A percentile compares a stretch with the other conserved stretches of the same genome.
Conservation (phyloP, 345 rosid species). For the Erodium maritimum region DNA sequence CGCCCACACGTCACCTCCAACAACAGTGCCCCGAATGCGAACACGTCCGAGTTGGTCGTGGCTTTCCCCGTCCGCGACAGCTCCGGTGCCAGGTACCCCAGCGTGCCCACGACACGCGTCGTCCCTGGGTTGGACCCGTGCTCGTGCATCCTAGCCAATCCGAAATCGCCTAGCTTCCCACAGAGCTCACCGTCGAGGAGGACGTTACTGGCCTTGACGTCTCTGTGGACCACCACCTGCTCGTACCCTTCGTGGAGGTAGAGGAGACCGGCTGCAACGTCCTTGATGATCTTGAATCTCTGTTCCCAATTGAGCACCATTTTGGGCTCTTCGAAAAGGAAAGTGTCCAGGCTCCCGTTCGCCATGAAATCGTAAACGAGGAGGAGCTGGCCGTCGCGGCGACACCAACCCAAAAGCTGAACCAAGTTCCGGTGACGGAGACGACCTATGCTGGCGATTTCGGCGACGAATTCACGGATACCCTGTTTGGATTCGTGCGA, state of each 20-base stretch:
- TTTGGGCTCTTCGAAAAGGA: slow-evolving; percentile 45
- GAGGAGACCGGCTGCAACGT: slow-evolving; percentile 66
- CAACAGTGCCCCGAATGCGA: slow-evolving; percentile 82
- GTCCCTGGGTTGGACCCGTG: slow-evolving; percentile 75
- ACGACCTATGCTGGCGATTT: slow-evolving; percentile 78
- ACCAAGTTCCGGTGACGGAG: slow-evolving; percentile 86
- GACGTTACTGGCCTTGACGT: slow-evolving; percentile 80
- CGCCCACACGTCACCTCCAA: slow-evolving; percentile 74
- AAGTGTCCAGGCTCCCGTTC: slow-evolving; percentile 81
- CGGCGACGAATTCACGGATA: slow-evolving; percentile 68
- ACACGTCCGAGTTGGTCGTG: slow-evolving; percentile 60
- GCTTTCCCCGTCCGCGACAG: slow-evolving; percentile 75
- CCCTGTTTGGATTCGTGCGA: slow-evolving; percentile 82
- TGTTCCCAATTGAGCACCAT: slow-evolving; percentile 58
- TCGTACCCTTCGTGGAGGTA: slow-evolving; percentile 89
- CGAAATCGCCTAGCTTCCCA: slow-evolving; percentile 86
- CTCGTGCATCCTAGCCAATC: slow-evolving; percentile 73
- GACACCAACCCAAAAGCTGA: slow-evolving; percentile 77
- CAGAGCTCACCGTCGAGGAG: slow-evolving; percentile 60
- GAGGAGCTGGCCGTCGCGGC: slow-evolving; percentile 52
- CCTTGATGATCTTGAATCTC: slow-evolving; percentile 57
- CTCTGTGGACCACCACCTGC: slow-evolving; percentile 78
- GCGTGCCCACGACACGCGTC: slow-evolving; percentile 77
- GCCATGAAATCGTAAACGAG: slow-evolving; percentile 87
- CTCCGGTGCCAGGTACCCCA: slow-evolving; percentile 91